These are phyloP conservation scores for Immersiella caudata DNA, from an alignment of 495 filamentous ascomycete species.

Conservation along the genomic window DNA sequence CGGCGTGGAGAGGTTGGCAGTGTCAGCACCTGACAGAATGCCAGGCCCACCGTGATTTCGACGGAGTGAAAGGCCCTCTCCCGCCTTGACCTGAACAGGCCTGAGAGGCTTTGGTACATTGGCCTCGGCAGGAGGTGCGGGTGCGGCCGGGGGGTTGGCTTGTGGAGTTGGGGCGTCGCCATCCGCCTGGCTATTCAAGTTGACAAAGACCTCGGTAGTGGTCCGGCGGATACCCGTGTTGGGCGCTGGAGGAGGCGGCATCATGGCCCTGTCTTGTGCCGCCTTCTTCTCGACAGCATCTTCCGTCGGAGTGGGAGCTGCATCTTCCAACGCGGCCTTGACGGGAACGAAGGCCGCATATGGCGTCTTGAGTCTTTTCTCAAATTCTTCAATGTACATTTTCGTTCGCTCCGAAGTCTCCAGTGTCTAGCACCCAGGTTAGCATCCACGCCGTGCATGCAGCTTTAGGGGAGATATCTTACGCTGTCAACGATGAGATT, in stretches of 20 bases:
- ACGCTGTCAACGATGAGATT: slow-evolving; percentile 4
- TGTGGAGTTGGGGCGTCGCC: background rate
- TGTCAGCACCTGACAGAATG: no score
- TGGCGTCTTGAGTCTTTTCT: slow-evolving; percentile 10
- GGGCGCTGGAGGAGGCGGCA: background rate
- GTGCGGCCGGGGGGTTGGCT: background rate
- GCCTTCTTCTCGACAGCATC: background rate
- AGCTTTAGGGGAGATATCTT: background rate
- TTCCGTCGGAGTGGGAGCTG: background rate
- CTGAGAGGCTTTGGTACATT: background rate
- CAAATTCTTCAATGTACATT: slow-evolving; percentile 29
- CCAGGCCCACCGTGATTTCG: background rate
- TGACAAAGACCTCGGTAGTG: slow-evolving; percentile 2
- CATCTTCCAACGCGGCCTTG: background rate
- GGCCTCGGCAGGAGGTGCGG: background rate
- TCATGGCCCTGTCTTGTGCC: background rate
- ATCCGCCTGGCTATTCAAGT: background rate
- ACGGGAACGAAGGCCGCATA: background rate
- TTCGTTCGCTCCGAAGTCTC: slow-evolving; percentile 28
- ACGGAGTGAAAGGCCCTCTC: background rate
- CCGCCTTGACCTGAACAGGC: background rate
- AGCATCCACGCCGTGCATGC: background rate
- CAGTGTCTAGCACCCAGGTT: slow-evolving; percentile 20
- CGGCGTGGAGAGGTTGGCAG: background rate
- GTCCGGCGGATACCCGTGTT: background rate